These are phyloP conservation scores for Colletotrichum chlorophyti DNA, from an alignment of 2,329 filamentous ascomycete genomes.

Conservation along the genomic window DNA sequence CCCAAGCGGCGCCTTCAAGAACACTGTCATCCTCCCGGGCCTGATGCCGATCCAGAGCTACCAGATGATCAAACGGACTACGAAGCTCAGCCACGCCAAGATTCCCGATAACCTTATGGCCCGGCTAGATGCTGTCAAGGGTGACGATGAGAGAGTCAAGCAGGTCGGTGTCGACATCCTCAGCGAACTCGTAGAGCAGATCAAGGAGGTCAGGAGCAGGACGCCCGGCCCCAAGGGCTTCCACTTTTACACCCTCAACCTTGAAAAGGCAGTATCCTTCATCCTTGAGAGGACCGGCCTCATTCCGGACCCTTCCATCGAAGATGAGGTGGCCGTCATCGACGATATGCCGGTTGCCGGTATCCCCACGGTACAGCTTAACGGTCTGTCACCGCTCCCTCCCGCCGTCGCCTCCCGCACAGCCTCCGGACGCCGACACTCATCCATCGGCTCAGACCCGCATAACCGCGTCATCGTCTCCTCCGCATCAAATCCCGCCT, in stretches of 20 bases:
- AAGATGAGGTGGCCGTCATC: conserved; percentile 58
- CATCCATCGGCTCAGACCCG: conserved; percentile 82
- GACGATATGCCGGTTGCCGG: conserved; percentile 49
- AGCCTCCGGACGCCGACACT: conserved; percentile 66
- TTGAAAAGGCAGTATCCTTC: conserved; percentile 95
- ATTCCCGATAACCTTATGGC: conserved; percentile 75
- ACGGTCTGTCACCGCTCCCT: conserved; percentile 48
- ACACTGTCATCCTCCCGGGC: conserved; percentile 89
- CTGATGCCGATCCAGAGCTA: conserved; percentile 98
- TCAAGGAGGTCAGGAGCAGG: conserved; percentile 69
- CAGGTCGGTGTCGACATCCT: conserved; percentile 81
- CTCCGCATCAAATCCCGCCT: conserved; percentile 64
- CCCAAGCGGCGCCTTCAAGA: conserved; percentile 83
- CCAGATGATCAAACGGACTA: conserved; percentile 91
- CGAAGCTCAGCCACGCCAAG: conserved; percentile 90
- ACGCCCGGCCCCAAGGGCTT: conserved; percentile 76
- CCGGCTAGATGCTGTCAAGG: conserved; percentile 75
- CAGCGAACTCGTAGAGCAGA: conserved; percentile 80
- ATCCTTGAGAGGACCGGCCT: conserved; percentile 87
- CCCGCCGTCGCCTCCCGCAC: conserved; percentile 40
- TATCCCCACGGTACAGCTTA: conserved; percentile 58
- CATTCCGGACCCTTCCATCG: conserved; percentile 69
- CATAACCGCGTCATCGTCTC: conserved; percentile 88
- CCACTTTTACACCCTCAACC: conserved; percentile 96
- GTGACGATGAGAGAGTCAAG: conserved; percentile 84